Evolutionary conservation across 768 basidiomycete genomes (phyloP).

Genomic region (Rhodotorula diobovata): DNA sequence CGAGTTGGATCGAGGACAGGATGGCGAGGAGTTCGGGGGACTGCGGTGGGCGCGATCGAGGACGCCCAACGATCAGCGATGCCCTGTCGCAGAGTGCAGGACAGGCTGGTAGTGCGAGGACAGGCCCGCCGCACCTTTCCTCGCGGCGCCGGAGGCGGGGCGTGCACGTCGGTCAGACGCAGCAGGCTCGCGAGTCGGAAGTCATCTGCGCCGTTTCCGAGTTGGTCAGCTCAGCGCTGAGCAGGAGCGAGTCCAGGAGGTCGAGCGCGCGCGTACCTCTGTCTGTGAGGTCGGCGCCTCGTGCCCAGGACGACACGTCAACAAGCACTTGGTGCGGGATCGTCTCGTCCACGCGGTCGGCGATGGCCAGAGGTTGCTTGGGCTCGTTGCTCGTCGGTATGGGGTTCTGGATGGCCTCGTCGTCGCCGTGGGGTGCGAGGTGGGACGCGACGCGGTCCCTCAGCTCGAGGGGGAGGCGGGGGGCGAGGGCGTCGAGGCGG

Average conservation of each 20-base stretch:
- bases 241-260: neutral
- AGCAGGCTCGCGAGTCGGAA: constrained; percentile 19
- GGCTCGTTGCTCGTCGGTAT: no score
- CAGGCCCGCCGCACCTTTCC: constrained; percentile 2
- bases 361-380: neutral
- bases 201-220: neutral
- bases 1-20: constrained; percentile 33
- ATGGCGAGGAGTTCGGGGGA: constrained; percentile 40
- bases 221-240: neutral
- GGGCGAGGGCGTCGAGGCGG: neutral
- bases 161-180: constrained; percentile 19
- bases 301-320: constrained; percentile 15
- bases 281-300: neutral
- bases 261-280: no score
- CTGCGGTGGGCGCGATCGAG: no score
- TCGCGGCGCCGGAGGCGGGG: constrained; percentile 18
- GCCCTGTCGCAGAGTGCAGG: no score
- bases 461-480: constrained; percentile 9
- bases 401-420: no score
- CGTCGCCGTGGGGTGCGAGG: neutral
- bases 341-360: neutral
- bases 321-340: constrained; percentile 15
- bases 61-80: no score
- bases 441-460: neutral
- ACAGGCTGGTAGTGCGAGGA: neutral